Percentiles rank a stretch among this genome's conserved stretches.
Conservation (phyloP, 2,329 filamentous ascomycete species). For the Ilyonectria robusta region DNA sequence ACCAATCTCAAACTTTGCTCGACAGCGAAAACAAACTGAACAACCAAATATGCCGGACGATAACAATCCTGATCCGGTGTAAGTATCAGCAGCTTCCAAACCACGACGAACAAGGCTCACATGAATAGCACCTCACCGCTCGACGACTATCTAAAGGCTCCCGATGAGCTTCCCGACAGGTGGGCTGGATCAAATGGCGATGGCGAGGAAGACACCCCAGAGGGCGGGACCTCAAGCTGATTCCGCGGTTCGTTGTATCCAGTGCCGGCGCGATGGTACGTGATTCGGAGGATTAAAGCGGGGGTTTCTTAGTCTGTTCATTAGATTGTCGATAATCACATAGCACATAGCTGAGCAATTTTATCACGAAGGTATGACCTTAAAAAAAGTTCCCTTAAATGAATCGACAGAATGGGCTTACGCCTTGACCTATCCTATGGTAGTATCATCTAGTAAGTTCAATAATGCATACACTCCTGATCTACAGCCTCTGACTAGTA, state of each 20-base stretch:
- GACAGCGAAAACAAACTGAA: background rate
- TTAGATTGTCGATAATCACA: slow-evolving; percentile 3
- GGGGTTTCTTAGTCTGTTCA: background rate
- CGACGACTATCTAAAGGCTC: slow-evolving; percentile 19
- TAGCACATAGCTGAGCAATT: slow-evolving; percentile 4
- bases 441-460: background rate
- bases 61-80: background rate
- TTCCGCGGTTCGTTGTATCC: background rate
- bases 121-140: slow-evolving; percentile 12
- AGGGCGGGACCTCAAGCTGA: background rate
- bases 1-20: background rate
- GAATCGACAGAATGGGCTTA: background rate
- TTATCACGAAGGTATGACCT: slow-evolving; percentile 6
- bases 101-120: slow-evolving; percentile 24
- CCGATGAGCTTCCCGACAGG: slow-evolving; percentile 30
- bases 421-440: background rate
- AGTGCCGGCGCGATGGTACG: slow-evolving; percentile 12
- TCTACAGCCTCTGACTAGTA: background rate
- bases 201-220: background rate
- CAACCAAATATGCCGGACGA: slow-evolving; percentile 32
- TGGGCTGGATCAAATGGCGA: slow-evolving; percentile 24
- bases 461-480: background rate
- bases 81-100: background rate
- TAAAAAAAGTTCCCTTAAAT: background rate
- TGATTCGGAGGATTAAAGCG: background rate